Conservation (phyloP, 1,284 basidiomycete species). For the Kwoniella shivajii region DNA sequence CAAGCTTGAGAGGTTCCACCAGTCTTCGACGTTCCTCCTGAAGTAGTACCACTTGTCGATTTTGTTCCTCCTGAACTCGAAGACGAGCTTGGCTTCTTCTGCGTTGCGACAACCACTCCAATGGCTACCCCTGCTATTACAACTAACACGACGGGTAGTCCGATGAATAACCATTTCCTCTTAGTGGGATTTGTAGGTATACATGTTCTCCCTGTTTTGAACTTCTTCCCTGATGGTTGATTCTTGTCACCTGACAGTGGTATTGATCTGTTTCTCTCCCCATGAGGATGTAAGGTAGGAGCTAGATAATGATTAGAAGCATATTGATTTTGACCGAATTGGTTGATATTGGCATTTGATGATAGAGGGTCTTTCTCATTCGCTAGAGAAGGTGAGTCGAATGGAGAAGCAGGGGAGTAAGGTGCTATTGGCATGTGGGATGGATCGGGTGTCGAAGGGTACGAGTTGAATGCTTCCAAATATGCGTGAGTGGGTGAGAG, state of each 20-base stretch:
- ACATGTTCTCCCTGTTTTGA: constrained; percentile 8
- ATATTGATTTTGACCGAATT: constrained; percentile 28
- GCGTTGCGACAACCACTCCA: constrained; percentile 31
- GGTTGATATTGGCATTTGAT: neutral
- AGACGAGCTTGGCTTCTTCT: constrained; percentile 13
- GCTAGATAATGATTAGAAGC: constrained; percentile 24
- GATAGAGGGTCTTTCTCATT: constrained; percentile 25
- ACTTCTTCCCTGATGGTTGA: neutral
- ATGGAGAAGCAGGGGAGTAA: constrained; percentile 9
- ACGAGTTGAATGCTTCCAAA: constrained; percentile 35
- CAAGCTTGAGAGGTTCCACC: neutral
- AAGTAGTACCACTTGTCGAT: constrained; percentile 8
- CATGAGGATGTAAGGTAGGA: constrained; percentile 15
- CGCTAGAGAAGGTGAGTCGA: constrained; percentile 6
- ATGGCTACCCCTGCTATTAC: constrained; percentile 43
- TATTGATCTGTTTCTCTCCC: neutral
- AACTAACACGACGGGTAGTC: constrained; percentile 33
- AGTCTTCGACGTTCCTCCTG: neutral
- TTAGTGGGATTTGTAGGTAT: constrained; percentile 24
- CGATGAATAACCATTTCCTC: constrained; percentile 43
- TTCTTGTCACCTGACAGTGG: neutral
- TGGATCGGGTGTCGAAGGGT: constrained; percentile 28
- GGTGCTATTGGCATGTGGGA: constrained; percentile 24
- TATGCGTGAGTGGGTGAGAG: constrained; percentile 40
- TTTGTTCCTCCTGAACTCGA: neutral